Evolutionary conservation across 164 flowering plant species (phyloP).

Genomic region (Brasenia schreberi): DNA sequence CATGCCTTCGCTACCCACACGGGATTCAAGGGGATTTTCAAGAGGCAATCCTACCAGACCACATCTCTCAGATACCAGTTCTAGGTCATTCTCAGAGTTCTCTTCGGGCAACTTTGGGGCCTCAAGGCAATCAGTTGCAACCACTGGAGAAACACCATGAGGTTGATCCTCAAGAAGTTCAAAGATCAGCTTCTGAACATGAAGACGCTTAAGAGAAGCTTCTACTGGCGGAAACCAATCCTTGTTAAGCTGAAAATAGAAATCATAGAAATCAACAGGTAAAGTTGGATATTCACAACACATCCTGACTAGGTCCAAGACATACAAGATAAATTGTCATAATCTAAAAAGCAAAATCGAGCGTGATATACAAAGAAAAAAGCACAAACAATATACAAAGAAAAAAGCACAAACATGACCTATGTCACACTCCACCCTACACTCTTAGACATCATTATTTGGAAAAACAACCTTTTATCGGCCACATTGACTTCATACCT

Average conservation of each 20-base stretch:
- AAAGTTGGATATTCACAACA: neutral
- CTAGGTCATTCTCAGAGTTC: constrained; percentile 18
- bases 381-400: too few relatives aligned
- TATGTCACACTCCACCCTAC: too few relatives aligned
- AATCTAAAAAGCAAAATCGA: too few relatives aligned
- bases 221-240: constrained; percentile 86
- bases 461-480: too few relatives aligned
- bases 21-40: constrained; percentile 17
- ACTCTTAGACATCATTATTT: too few relatives aligned
- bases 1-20: constrained; percentile 28
- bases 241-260: constrained; percentile 40
- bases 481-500: too few relatives aligned
- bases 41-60: constrained; percentile 12
- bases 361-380: too few relatives aligned
- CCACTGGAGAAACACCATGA: constrained; percentile 17
- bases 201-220: constrained; percentile 66
- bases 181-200: constrained; percentile 47
- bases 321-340: too few relatives aligned
- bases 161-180: constrained; percentile 31
- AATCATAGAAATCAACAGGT: neutral
- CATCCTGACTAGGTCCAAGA: neutral
- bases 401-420: too few relatives aligned
- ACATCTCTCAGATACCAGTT: constrained; percentile 20
- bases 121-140: constrained; percentile 16
- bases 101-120: constrained; percentile 12